Conservation (phyloP, 306 rosid species). For the Rosa lucieae region DNA sequence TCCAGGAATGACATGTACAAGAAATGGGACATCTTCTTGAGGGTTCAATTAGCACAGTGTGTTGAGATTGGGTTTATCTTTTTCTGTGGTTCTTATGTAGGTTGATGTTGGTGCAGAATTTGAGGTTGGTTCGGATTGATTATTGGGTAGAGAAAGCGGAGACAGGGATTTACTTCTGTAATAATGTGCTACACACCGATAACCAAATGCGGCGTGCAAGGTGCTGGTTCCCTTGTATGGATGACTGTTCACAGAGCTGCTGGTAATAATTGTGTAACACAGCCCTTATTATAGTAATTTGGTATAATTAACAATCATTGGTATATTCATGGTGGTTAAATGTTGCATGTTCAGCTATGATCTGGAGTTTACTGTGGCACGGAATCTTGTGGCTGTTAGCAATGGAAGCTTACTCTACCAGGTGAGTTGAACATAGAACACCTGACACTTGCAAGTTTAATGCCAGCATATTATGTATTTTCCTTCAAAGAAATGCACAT, state of each 20-base stretch:
- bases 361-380: constrained; percentile 93
- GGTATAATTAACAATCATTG: too few species aligned
- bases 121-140: constrained; percentile 76
- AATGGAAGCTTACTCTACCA: constrained; percentile 82
- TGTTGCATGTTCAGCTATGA: constrained; percentile 68
- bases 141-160: constrained; percentile 91
- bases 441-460: constrained; percentile 2
- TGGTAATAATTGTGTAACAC: constrained; percentile 49
- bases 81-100: constrained; percentile 62
- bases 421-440: constrained; percentile 47
- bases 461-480: constrained; percentile 19
- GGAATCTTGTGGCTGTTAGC: constrained; percentile 85
- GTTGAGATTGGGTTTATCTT: constrained; percentile 46
- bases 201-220: constrained; percentile 90
- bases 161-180: constrained; percentile 66
- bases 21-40: not conserved
- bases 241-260: constrained; percentile 82
- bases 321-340: constrained; percentile 18
- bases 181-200: constrained; percentile 68
- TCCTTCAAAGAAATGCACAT: constrained; percentile 19
- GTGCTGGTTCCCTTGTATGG: constrained; percentile 97
- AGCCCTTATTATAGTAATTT: not conserved
- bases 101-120: constrained; percentile 86
- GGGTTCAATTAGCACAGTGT: not conserved
- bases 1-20: not conserved